Base-by-base conservation (phyloP, 768 basidiomycete genomes). In the Russula foetens region DNA sequence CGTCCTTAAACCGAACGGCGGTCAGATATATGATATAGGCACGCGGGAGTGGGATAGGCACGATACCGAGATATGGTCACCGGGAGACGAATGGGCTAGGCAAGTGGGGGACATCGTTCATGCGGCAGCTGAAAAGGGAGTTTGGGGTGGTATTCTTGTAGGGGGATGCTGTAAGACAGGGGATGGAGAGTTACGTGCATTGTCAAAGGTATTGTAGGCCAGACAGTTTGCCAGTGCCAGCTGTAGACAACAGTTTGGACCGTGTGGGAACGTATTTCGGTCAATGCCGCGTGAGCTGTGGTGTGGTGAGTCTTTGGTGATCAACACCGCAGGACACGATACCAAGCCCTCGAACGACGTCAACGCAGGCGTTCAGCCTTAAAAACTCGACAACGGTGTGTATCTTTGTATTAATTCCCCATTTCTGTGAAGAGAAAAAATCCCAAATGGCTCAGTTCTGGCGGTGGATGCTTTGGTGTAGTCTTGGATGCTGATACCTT, bases 1-100 rank as follows among this genome's bases (percentile, higher is more conserved):
- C 11, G 77, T 90, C 6, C 63, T 92, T 24, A 88, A 90, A 67
- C 89, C 90, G 6, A 88, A 90, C 65, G 84, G 84, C 7, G 83
- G 82, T 38, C 78, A 81, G 49, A 68, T 74, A 0, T 89, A 83
- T 66, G 78, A 85, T 68, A 68, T 75, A 15, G 62, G 69, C 26
- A 75, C 75, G 7, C 71, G 75, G 56, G 73, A 73, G 19, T 88
- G 85, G 84, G 56, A 62, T 11, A 47, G 63, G 48, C 15, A 56
- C 24, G 44, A 23, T 29, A 52, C 51, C 26, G 55, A 29, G 19
- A 31, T 48, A 29, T 65, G 33, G 41, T 53, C 39, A 58, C 66
- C 67, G 44, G 69, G 63, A 53, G 61, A 67, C 3, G 45, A 51
- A 23, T 82, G 79, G 80, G 78, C 75, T 7, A 56, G 67, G 24